Evolutionary conservation across 495 filamentous ascomycete species (phyloP), one percentile per base, ranked within the genome.

Genomic region (Cercophora scortea): DNA sequence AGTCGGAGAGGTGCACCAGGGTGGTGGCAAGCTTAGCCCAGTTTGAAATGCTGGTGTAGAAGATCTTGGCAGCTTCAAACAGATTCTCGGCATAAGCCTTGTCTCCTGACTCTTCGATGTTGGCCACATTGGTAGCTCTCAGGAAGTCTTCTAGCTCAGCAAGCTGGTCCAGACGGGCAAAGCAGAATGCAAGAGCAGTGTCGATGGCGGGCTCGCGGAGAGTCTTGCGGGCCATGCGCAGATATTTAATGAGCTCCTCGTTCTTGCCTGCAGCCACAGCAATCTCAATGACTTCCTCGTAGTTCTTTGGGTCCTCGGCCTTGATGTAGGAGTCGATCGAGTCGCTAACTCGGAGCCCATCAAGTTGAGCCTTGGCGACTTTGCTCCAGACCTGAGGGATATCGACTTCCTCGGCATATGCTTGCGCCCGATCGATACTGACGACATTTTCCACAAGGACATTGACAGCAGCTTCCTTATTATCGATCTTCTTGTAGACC

Each of bases 1-100:
- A 96, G 49, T 99, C 94, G 61, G 86, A 87, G 8, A 99, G 80
- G 68, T 96, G 92, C 17, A 99, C 94, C 53, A 96, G 76, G 25
- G 94, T 97, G 11, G 94, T 96, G 4, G 94, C 93, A 56, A 99
- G 82, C 76, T 97, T 97, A 52, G 94, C 93, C 94, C 94, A 99
- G 78, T 99, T 99, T 35, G 92, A 96, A 70, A 99, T 95, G 76
- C 87, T 96, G 47, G 83, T 88, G 72, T 84, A 99, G 79, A 99
- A 97, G 64, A 97, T 97, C 80, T 99, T 99, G 53, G 94, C 89
- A 19, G 94, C 94, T 72, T 96, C 86, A 63, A 96, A 89, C 64
- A 86, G 88, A 42, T 92, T 92, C 71, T 97, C 93, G 58, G 83
- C 85, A 65, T 96, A 96, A 33, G 94, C 93, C 75, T 95, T 95